Base-by-base conservation (phyloP, 345 rosid species). In the Dovyalis caffra region DNA sequence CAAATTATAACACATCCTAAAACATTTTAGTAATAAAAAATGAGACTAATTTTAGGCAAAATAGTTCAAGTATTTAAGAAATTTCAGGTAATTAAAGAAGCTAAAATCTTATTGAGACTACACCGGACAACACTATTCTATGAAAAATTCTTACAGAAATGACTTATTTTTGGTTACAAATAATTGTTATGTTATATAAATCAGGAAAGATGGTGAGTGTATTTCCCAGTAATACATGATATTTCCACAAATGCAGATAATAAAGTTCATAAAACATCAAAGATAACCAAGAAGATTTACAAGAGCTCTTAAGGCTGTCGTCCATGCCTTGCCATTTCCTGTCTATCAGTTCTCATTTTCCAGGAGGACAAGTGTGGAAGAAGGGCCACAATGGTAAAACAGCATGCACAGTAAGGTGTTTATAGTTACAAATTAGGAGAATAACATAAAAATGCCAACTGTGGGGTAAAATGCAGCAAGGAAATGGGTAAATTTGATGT, bases 41-140 rank as follows among this genome's bases (percentile, higher is more conserved):
- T 40, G 25, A 56, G 8, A n/a, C 61, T 3, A 56, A n/a, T 8
- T 56, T 56, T 23, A 23, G 28, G 61, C 61, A 56, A 56, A 51
- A 56, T n/a, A 9, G 12, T 25, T 21, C 21, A n/a, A 6, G 8
- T 21, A 10, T 51, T 51, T 9, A 56, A 56, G 61, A 9, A n/a
- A 56, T 56, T n/a, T 23, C 61, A 56, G 25, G 25, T 35, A 53
- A 66, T 51, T 32, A 68, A 45, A 75, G 38, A 75, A 68, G 67
- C 38, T 67, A 47, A 20, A 2, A 21, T 61, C 67, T 62, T 20
- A 56, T 56, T 56, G 28, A 49, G 56, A 11, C 14, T 56, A 16
- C n/a, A n/a, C n/a, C n/a, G n/a, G n/a, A n/a, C n/a, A n/a, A n/a
- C n/a, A n/a, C 3, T 3, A 56, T 56, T 23, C 10, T n/a, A n/a